These are phyloP conservation scores for Syzygium grande DNA, from an alignment of 345 rosid species.

Conservation along the genomic window DNA sequence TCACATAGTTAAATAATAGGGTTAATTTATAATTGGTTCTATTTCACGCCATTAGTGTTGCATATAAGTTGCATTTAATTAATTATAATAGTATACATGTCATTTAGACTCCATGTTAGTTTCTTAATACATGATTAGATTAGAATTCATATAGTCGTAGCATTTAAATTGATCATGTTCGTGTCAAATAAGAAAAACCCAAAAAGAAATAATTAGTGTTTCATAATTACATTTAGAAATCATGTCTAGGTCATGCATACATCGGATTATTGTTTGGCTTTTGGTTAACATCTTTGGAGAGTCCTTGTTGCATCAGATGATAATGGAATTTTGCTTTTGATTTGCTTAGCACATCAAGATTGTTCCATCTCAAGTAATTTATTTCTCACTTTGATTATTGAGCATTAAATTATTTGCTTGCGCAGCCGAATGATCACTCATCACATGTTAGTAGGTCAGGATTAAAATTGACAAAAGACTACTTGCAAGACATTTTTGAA, in stretches of 20 bases:
- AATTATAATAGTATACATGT: background rate
- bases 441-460: background rate
- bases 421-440: background rate
- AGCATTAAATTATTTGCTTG: background rate
- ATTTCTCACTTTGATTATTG: background rate
- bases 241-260: background rate
- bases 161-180: background rate
- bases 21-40: background rate
- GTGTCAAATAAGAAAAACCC: background rate
- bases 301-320: background rate
- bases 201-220: background rate
- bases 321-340: background rate
- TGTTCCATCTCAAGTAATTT: background rate
- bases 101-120: background rate
- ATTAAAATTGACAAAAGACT: background rate
- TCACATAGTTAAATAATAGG: background rate
- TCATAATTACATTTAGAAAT: background rate
- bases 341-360: background rate
- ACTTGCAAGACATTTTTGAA: background rate
- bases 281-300: background rate
- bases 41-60: background rate
- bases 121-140: background rate
- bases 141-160: background rate
- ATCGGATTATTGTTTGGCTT: background rate
- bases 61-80: background rate